Conservation (phyloP, 2,329 filamentous ascomycete species). For the Venturiaceae sp. region DNA sequence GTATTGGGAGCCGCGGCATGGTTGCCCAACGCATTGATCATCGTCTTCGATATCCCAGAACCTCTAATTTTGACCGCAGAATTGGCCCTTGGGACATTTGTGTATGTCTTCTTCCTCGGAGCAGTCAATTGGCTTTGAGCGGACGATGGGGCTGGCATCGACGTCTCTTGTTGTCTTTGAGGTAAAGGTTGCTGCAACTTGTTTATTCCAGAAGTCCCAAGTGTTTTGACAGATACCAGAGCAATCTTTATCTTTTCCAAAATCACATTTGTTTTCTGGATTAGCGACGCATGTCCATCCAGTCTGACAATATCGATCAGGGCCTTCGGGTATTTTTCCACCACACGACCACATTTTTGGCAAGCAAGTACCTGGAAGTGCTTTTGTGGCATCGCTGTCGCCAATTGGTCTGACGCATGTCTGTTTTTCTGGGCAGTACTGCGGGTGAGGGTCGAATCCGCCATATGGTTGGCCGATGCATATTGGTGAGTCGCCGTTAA, state of each 20-base stretch:
- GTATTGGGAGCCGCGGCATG: too few relatives aligned
- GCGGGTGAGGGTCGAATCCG: background rate
- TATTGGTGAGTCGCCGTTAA: background rate
- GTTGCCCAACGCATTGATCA: too few relatives aligned
- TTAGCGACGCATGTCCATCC: background rate
- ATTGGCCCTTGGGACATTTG: too few relatives aligned
- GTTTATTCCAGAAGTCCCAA: background rate
- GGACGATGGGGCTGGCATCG: too few relatives aligned
- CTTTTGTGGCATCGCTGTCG: background rate
- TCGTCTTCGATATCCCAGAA: too few relatives aligned
- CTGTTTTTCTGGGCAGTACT: background rate
- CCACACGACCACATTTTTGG: background rate
- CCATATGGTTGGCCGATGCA: background rate
- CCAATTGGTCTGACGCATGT: background rate
- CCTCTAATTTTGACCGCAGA: too few relatives aligned
- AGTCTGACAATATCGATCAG: too few relatives aligned
- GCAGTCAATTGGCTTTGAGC: too few relatives aligned
- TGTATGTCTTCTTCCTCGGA: too few relatives aligned
- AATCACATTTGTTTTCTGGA: background rate
- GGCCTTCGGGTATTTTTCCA: background rate
- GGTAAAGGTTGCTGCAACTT: background rate
- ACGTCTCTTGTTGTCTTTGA: background rate
- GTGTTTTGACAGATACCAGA: background rate
- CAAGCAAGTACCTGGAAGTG: background rate
- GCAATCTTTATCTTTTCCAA: background rate